Evolutionary conservation across 106 monocot species (phyloP), one percentile per base, ranked within the genome.

Genomic region (Dioscorea alata): DNA sequence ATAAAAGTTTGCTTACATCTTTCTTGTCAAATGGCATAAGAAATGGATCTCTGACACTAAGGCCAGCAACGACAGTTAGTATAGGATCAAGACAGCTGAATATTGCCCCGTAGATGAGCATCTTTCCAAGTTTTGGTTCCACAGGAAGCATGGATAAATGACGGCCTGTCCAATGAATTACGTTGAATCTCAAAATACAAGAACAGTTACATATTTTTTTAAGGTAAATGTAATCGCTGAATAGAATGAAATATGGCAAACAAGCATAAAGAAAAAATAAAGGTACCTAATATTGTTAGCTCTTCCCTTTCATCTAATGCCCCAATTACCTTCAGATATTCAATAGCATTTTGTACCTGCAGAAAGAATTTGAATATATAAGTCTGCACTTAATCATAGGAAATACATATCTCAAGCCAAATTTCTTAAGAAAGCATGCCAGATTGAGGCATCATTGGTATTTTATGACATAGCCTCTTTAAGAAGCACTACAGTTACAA

Each of bases 271-370:
- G 57, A 61, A 8, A 68, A 48, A 23, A 50, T 19, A 33, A 12
- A 21, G 28, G 15, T 82, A 99, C 99, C 99, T 63, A 99, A 77
- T 77, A 83, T 62, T 60, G 99, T 93, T 60, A 99, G 64, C 16
- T 93, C 93, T 80, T 99, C 90, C 53, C 80, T 85, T 22, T 85
- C 93, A 86, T 99, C 99, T 33, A 99, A 74, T 25, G 99, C 99
- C 13, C 99, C 93, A 69, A 99, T 99, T 49, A 99, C 48, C 83
- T 99, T 90, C 28, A 99, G 76, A 80, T 99, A 99, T 54, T 99
- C 99, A 50, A 99, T 82, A 52, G 99, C 99, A 86, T 99, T 99
- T 88, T 99, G 87, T 23, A 99, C 93, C 99, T 99, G 53, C 56
- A 90, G 69, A 23, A 69, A 4, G 66, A 50, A 80, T 22, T 34